A percentile compares a stretch with the other conserved stretches of the same genome.
These are phyloP conservation scores for Rhizopus stolonifer DNA, from an alignment of 371 early-diverging fungal species.

Conservation along the genomic window DNA sequence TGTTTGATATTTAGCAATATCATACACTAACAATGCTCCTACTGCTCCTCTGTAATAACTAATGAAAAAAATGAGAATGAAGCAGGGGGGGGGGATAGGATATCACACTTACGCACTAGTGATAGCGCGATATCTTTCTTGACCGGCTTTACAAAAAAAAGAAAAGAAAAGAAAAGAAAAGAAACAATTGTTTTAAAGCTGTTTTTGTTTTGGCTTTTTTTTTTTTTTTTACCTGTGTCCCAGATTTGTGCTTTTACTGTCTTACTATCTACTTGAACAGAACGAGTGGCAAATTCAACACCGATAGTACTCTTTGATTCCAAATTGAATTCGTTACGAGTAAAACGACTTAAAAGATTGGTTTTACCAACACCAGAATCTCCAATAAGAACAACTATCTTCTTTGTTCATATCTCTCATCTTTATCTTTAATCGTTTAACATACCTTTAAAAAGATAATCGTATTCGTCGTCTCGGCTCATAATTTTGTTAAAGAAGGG, in stretches of 20 bases:
- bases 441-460: conserved; percentile 91
- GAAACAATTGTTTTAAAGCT: too few species aligned
- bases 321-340: conserved; percentile 94
- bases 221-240: conserved; percentile 68
- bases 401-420: background rate
- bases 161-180: too few species aligned
- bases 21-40: conserved; percentile 98
- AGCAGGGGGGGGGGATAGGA: too few species aligned
- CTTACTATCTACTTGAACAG: conserved; percentile 93
- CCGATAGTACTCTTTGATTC: conserved; percentile 99
- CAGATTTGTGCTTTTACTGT: conserved; percentile 86
- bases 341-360: conserved; percentile 96
- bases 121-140: conserved; percentile 81
- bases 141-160: conserved; percentile 37
- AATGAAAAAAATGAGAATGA: background rate
- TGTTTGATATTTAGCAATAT: conserved; percentile 95
- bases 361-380: conserved; percentile 99
- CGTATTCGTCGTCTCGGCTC: conserved; percentile 95
- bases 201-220: too few species aligned
- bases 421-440: background rate
- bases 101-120: conserved; percentile 58
- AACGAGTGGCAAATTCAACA: conserved; percentile 98
- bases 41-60: conserved; percentile 99
- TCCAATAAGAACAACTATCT: conserved; percentile 97
- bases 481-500: conserved; percentile 34